Evolutionary conservation across 225 moss, liverwort and hornwort genomes (phyloP), one percentile per base, ranked within the genome.

Genomic region (Anthoceros angustus): DNA sequence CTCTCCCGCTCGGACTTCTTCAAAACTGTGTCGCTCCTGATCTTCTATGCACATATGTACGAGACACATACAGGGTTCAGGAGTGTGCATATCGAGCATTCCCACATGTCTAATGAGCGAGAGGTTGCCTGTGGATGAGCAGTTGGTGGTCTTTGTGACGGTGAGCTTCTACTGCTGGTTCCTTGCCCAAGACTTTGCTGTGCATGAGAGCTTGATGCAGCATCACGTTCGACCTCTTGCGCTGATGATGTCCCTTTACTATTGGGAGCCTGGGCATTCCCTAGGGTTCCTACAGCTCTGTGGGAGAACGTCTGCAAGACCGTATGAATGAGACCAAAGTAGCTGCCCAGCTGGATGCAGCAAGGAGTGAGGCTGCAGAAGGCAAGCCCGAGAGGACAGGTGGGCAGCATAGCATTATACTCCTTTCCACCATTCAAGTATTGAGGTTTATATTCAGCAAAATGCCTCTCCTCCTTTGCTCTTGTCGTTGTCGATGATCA

Each of bases 281-380:
- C 32, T 32, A 32, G 32, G 32, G 32, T 4, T 32, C 32, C 32
- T 32, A 88, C 65, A 91, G 94, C 64, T 85, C 94, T 16, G 39
- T 88, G 46, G 94, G 94, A 62, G 88, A 90, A 79, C 46, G 78
- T 68, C 79, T 95, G 40, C 94, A 88, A 75, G 78, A 86, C 73
- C 82, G 83, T 39, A 91, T 91, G 85, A 76, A 85, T 63, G 74
- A 80, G 66, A 81, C 83, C 18, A 91, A 85, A 64, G 41, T 73
- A 12, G 78, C 77, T 74, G 88, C 94, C 7, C 76, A 86, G 72
- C 75, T 67, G 10, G 61, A 72, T 64, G 74, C 67, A 64, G 43
- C 16, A 18, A 70, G 66, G 61, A 80, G 76, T 64, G 75, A 80
- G 71, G 78, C 78, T 69, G 82, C 79, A 43, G 75, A 82, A 82